Percentiles rank a stretch among this genome's conserved stretches.
Conservation (phyloP, 139 green algal species). For the Picochlorum sp. region DNA sequence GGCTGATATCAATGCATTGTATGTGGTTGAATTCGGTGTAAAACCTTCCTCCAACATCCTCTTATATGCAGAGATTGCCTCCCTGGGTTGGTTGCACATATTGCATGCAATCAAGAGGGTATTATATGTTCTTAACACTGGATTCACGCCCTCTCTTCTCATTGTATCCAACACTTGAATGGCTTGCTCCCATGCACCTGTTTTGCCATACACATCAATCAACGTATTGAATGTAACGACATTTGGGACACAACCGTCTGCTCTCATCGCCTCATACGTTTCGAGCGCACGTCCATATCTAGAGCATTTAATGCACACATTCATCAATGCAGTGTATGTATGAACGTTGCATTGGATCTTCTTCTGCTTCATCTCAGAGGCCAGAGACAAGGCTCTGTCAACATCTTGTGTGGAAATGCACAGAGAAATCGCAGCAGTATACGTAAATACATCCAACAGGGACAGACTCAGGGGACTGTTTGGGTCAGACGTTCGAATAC, state of each 20-base stretch:
- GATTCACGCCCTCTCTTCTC: constrained; percentile 52
- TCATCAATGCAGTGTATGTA: constrained; percentile 85
- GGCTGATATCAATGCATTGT: constrained; percentile 74
- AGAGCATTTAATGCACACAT: constrained; percentile 72
- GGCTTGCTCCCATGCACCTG: constrained; percentile 63
- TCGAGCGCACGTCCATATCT: constrained; percentile 58
- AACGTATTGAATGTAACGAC: constrained; percentile 69
- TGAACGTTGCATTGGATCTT: constrained; percentile 69
- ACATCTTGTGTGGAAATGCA: constrained; percentile 69
- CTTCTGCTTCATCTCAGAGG: constrained; percentile 54
- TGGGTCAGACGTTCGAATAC: constrained; percentile 42
- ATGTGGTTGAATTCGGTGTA: constrained; percentile 70
- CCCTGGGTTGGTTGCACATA: constrained; percentile 75
- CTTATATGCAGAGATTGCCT: constrained; percentile 47
- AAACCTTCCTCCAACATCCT: constrained; percentile 53
- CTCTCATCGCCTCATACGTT: constrained; percentile 58
- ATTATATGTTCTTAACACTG: constrained; percentile 78
- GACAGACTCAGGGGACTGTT: constrained; percentile 32
- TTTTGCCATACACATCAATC: constrained; percentile 71
- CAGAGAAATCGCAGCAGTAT: constrained; percentile 71
- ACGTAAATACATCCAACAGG: constrained; percentile 73
- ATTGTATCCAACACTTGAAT: constrained; percentile 32
- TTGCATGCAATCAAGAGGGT: constrained; percentile 84
- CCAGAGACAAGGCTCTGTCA: constrained; percentile 61
- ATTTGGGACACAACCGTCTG: constrained; percentile 26